These are phyloP conservation scores for Fraxinus baroniana DNA, from an alignment of 305 asterid species.

Conservation along the genomic window DNA sequence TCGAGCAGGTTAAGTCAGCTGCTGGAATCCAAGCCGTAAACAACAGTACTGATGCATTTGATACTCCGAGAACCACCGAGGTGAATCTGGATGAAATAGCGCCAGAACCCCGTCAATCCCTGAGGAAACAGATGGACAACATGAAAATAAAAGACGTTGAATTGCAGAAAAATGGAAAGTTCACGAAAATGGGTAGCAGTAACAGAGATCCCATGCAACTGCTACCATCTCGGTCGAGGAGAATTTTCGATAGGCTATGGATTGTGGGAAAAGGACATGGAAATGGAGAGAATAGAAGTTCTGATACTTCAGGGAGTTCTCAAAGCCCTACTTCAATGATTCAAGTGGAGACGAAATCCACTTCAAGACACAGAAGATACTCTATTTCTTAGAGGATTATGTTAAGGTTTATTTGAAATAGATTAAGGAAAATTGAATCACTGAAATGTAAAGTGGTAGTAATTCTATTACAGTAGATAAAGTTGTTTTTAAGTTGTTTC, in stretches of 20 bases:
- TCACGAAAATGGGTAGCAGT: slow-evolving; percentile 50
- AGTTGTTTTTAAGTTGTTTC: slow-evolving; percentile 10
- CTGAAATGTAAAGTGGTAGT: slow-evolving; percentile 46
- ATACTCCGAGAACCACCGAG: slow-evolving; percentile 33
- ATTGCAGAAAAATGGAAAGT: slow-evolving; percentile 36
- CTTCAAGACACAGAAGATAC: slow-evolving; percentile 63
- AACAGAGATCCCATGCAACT: slow-evolving; percentile 51
- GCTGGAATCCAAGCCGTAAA: slow-evolving; percentile 36
- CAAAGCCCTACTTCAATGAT: slow-evolving; percentile 72
- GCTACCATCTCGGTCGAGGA: slow-evolving; percentile 82
- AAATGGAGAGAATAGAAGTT: slow-evolving; percentile 63
- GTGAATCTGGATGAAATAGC: slow-evolving; percentile 44
- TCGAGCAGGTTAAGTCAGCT: slow-evolving; percentile 70
- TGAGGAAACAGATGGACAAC: slow-evolving; percentile 48
- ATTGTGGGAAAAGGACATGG: slow-evolving; percentile 57
- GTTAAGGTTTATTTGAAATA: slow-evolving; percentile 3
- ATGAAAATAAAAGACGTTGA: slow-evolving; percentile 56
- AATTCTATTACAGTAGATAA: slow-evolving; percentile 17
- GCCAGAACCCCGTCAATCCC: slow-evolving; percentile 38
- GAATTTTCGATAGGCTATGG: slow-evolving; percentile 77
- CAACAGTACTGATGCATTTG: slow-evolving; percentile 31
- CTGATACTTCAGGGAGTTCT: slow-evolving; percentile 82
- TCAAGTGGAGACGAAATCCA: slow-evolving; percentile 55
- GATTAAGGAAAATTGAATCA: slow-evolving; percentile 2
- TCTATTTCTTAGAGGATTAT: slow-evolving; percentile 56